Evolutionary conservation across 225 moss, liverwort and hornwort genomes (phyloP), one percentile per base, ranked within the genome.

Genomic region (Ulota crispa): DNA sequence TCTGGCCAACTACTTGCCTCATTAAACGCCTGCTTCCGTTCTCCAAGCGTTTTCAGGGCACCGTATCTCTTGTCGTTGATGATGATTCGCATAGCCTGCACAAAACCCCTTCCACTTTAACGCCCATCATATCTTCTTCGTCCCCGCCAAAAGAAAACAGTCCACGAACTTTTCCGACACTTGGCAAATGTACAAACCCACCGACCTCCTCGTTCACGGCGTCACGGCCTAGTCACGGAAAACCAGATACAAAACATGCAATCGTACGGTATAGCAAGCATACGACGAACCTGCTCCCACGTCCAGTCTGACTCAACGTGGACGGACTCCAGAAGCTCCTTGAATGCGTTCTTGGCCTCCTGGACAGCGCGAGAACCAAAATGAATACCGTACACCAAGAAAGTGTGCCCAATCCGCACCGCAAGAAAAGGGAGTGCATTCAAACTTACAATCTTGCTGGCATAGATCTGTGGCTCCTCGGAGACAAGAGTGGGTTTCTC

Each of bases 311-410:
- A 91, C 80, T 99, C 99, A 31, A 99, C 34, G 76, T 88, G 99
- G 20, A 99, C 94, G 41, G 91, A 93, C 82, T 99, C 99, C 57
- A 99, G 87, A 23, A 99, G 87, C 84, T 99, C 99, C 85, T 99
- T 99, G 43, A 99, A 99, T 28, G 96, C 99, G 86, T 95, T 94
- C 87, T 99, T 99, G 26, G 99, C 99, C 81, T 99, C 99, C 98
- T 99, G 89, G 36, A 75, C 39, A 82, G 52, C 60, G 71, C 0
- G 23, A 67, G 70, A 34, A 77, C 37, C 52, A n/a, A 36, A 24
- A 68, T 80, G 14, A 87, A 64, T 82, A 1, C 30, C 30, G 4
- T 8, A 47, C 11, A 70, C 37, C 16, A 59, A 11, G 8, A 64
- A 82, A 60, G 43, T 27, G 47, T 24, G 32, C 57, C 80, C 27